Evolutionary conservation across 192 early-diverging fungal species (phyloP).

Genomic region (Linnemannia exigua): DNA sequence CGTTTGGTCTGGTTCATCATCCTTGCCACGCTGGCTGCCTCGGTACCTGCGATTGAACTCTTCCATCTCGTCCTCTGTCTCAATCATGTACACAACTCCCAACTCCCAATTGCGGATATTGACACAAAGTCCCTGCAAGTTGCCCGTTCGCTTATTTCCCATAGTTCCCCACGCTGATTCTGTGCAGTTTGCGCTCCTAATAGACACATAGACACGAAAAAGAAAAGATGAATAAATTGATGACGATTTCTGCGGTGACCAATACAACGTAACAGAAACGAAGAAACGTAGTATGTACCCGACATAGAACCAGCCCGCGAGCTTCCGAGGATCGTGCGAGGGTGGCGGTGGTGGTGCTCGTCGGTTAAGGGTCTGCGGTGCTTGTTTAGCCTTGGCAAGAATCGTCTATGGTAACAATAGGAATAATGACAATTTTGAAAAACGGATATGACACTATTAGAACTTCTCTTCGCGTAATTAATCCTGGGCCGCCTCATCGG

Average conservation of each 20-base stretch:
- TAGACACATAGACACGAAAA: background rate
- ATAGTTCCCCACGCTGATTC: constrained; percentile 51
- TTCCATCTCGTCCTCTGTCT: constrained; percentile 40
- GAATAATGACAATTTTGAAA: background rate
- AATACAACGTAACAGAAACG: background rate
- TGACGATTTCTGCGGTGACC: background rate
- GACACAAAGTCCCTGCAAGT: constrained; percentile 9
- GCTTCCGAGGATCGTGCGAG: background rate
- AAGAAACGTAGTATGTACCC: constrained; percentile 19
- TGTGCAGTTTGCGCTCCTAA: constrained; percentile 50
- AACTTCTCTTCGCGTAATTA: no score
- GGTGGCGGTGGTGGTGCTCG: background rate
- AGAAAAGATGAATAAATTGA: background rate
- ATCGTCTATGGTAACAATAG: background rate
- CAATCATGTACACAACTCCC: constrained; percentile 33
- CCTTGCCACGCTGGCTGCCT: background rate
- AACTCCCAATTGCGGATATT: constrained; percentile 54
- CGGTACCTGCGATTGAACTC: background rate
- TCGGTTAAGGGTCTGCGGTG: background rate
- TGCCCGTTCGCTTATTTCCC: background rate
- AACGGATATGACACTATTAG: background rate
- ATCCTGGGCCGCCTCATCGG: background rate
- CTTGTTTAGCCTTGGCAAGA: constrained; percentile 7
- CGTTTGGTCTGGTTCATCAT: constrained; percentile 12
- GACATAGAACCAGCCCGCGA: constrained; percentile 48